Base-by-base conservation (phyloP, 768 basidiomycete genomes). In the Rhizopogon vulgaris region DNA sequence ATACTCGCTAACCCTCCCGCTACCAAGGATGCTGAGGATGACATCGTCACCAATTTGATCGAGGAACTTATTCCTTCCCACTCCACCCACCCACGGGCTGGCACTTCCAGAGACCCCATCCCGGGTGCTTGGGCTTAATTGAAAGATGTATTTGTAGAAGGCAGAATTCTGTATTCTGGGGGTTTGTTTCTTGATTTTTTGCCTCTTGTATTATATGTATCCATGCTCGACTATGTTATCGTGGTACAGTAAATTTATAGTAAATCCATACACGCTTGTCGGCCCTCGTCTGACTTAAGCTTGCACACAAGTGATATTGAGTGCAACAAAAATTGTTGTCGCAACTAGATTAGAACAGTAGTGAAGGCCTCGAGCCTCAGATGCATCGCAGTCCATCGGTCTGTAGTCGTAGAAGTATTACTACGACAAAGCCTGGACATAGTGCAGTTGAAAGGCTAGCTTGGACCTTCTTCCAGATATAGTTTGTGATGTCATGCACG, bases 1-100 rank as follows among this genome's bases (percentile, higher is more conserved):
- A 56, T 87, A 53, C 76, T 75, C 10, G 52, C 53, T n/a, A 70
- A 68, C 52, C 55, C 67, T 17, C 56, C 61, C n/a, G 56, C 76
- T 9, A 71, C 69, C 24, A 82, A 78, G 57, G 84, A 84, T 9
- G 65, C 65, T 1, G 85, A 87, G 62, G 84, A 85, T 57, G 77
- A 84, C 50, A 77, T 86, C 48, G 80, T 85, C 30, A 84, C 82
- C 11, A 79, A 72, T 6, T 56, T 87, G 57, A 65, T 85, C 41
- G 78, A 87, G 57, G 79, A 79, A 39, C 68, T 87, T 46, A 66
- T 85, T 41, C 70, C 78, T 4, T 65, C 65, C 53, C 63, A 68
- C 8, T 63, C 71, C 47, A 64, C 65, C 36, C 72, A 70, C 12
- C 70, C 73, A 32, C 71, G 67, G 2, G 73, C 70, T 41, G 61